Percentiles rank a stretch among this genome's conserved stretches.
Conservation (phyloP, 495 filamentous ascomycete species). For the Penicillium antarcticum region DNA sequence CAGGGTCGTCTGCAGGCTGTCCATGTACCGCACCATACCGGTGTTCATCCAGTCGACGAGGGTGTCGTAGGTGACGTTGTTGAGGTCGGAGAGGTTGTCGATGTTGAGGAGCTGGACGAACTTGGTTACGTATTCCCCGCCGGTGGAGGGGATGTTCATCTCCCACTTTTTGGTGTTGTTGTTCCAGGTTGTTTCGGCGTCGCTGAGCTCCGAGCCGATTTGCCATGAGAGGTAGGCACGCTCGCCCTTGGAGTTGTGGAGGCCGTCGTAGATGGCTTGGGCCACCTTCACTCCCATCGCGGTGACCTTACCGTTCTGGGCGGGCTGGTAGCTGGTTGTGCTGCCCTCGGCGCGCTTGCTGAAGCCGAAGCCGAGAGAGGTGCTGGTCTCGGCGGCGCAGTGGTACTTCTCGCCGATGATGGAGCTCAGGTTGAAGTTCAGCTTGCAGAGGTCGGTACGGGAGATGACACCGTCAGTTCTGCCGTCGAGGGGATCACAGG, state of each 20-base stretch:
- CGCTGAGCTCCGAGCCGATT: constrained; percentile 25
- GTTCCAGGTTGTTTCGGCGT: constrained; percentile 24
- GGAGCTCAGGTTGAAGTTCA: constrained; percentile 41
- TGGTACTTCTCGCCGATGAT: constrained; percentile 47
- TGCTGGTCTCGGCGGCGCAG: constrained; percentile 40
- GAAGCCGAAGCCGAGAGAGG: constrained; percentile 34
- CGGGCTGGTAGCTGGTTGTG: constrained; percentile 26
- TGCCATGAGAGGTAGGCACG: constrained; percentile 35
- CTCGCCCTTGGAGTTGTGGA: constrained; percentile 28
- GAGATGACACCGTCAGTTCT: constrained; percentile 50
- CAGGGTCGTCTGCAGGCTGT: constrained; percentile 31
- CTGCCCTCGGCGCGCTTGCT: constrained; percentile 33
- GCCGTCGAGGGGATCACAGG: constrained; percentile 52
- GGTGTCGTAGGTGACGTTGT: constrained; percentile 48
- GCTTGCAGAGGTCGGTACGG: constrained; percentile 49
- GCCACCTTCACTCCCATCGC: constrained; percentile 28
- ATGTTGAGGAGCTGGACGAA: constrained; percentile 24
- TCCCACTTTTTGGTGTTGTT: constrained; percentile 17
- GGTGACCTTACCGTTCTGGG: constrained; percentile 29
- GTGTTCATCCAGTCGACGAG: constrained; percentile 43
- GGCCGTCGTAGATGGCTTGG: constrained; percentile 30
- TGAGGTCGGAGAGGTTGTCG: constrained; percentile 28
- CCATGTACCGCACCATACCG: constrained; percentile 26
- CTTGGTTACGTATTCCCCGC: constrained; percentile 25
- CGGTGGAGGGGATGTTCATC: constrained; percentile 18